Base-by-base conservation (phyloP, 495 filamentous ascomycete species). In the Neurospora sp. region DNA sequence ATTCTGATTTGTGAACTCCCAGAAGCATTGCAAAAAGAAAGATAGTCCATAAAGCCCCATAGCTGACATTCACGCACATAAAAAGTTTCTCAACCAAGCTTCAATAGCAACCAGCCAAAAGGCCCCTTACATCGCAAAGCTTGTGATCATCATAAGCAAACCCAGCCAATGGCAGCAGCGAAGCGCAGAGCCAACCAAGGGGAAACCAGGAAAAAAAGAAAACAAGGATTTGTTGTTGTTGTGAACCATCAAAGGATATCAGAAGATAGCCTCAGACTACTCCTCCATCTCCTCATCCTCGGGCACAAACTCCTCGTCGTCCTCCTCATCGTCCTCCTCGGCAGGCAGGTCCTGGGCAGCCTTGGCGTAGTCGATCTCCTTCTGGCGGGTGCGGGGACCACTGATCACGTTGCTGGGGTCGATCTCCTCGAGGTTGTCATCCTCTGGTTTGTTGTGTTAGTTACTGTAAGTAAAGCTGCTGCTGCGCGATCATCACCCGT, bases 341-440 rank as follows among this genome's bases (percentile, higher is more conserved):
- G 85, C 85, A 14, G 90, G 90, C 70, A 87, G 85, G 79, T 89
- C 86, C 76, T 88, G 81, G n/a, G 90, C 91, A 10, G 92, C 92
- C 81, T 94, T 91, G 75, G 89, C 90, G 79, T 90, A 96, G 84
- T 97, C 90, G 75, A 96, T 93, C 79, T 91, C 91, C 59, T 82
- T 83, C 75, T 92, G 91, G 75, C 96, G 94, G 45, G 96, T 99
- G 80, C 96, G 94, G 53, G 91, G 87, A 78, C 92, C 92, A 35
- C 27, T 61, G 78, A 98, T 89, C 83, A 98, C 97, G 86, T 98
- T 98, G 75, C 88, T 86, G 44, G 87, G 82, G 79, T 96, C 93
- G 80, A 98, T 96, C 81, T 94, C 94, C 80, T 94, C 92, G 84
- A 97, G 89, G 82, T 92, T 90, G 76, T 96, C 93, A 10, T 90